These are phyloP conservation scores for Cryptococcus amylolentus DNA, from an alignment of 1,284 basidiomycete genomes.

Conservation along the genomic window DNA sequence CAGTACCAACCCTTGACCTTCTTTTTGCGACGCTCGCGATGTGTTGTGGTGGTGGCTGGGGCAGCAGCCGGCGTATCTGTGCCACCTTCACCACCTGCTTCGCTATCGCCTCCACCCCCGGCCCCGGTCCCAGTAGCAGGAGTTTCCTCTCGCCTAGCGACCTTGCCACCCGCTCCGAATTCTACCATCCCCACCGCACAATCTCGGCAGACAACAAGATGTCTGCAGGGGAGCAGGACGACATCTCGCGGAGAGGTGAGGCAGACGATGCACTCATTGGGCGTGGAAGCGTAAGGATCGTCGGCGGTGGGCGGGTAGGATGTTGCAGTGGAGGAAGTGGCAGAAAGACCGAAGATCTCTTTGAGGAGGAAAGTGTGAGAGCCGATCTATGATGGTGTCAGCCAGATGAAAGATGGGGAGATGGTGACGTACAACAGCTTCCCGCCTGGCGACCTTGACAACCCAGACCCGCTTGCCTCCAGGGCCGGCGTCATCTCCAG, in stretches of 20 bases:
- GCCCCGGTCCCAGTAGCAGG: conserved; percentile 5
- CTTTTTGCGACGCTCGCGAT: conserved; percentile 63
- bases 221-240: conserved; percentile 80
- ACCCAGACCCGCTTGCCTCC: conserved; percentile 65
- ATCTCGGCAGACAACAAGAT: conserved; percentile 85
- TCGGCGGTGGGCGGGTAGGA: conserved; percentile 54
- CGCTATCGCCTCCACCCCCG: conserved; percentile 18
- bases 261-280: conserved; percentile 82
- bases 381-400: conserved; percentile 58
- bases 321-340: conserved; percentile 46
- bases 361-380: conserved; percentile 85
- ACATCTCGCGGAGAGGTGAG: conserved; percentile 80
- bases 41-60: conserved; percentile 42
- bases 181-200: conserved; percentile 92
- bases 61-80: conserved; percentile 40
- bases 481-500: conserved; percentile 7
- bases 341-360: conserved; percentile 81
- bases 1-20: conserved; percentile 94
- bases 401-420: neutral
- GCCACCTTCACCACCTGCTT: conserved; percentile 12
- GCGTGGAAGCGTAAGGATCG: conserved; percentile 65
- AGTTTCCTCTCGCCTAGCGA: conserved; percentile 57
- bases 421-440: conserved; percentile 57
- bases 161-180: conserved; percentile 82
- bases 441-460: conserved; percentile 81